A percentile compares a stretch with the other conserved stretches of the same genome.
Evolutionary conservation across 1,284 basidiomycete species (phyloP).

Genomic region (Papiliotrema nemorosa): DNA sequence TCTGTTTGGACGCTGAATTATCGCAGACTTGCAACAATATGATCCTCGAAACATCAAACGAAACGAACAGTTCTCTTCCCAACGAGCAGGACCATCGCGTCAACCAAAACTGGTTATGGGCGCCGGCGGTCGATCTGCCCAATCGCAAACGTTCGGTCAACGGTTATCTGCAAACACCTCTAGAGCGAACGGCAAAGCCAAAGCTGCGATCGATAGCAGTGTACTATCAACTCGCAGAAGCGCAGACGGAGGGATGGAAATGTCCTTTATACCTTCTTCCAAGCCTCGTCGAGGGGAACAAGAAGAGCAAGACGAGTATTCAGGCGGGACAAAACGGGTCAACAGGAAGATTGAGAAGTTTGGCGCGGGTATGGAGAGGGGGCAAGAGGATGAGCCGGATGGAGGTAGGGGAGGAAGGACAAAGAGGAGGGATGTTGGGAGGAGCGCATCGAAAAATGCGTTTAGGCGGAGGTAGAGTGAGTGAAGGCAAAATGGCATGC

Average conservation of each 20-base stretch:
- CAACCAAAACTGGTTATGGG: slow-evolving; percentile 37
- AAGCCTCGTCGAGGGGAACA: slow-evolving; percentile 48
- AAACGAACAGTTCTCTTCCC: slow-evolving; percentile 13
- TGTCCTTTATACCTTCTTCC: slow-evolving; percentile 51
- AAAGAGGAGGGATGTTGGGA: slow-evolving; percentile 64
- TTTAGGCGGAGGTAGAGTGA: slow-evolving; percentile 55
- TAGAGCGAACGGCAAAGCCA: slow-evolving; percentile 7
- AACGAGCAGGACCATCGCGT: slow-evolving; percentile 21
- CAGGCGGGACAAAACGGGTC: slow-evolving; percentile 48
- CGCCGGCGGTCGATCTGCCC: slow-evolving; percentile 6
- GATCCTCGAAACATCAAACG: slow-evolving; percentile 53
- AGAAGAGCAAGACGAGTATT: slow-evolving; percentile 45
- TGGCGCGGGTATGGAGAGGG: slow-evolving; percentile 80
- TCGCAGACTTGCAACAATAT: slow-evolving; percentile 41
- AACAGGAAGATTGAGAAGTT: slow-evolving; percentile 61
- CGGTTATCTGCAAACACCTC: slow-evolving; percentile 28
- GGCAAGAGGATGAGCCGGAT: slow-evolving; percentile 54
- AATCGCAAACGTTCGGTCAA: slow-evolving; percentile 43
- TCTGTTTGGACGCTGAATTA: too few species aligned
- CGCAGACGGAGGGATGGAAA: slow-evolving; percentile 53
- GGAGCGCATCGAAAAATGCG: slow-evolving; percentile 82
- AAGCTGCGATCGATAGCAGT: slow-evolving; percentile 14
- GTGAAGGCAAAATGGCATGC: not conserved
- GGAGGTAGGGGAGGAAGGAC: slow-evolving; percentile 59
- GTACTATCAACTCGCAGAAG: slow-evolving; percentile 42